Evolutionary conservation across 108 stramenopile genomes (phyloP).

Genomic region (Fragilaria radians): DNA sequence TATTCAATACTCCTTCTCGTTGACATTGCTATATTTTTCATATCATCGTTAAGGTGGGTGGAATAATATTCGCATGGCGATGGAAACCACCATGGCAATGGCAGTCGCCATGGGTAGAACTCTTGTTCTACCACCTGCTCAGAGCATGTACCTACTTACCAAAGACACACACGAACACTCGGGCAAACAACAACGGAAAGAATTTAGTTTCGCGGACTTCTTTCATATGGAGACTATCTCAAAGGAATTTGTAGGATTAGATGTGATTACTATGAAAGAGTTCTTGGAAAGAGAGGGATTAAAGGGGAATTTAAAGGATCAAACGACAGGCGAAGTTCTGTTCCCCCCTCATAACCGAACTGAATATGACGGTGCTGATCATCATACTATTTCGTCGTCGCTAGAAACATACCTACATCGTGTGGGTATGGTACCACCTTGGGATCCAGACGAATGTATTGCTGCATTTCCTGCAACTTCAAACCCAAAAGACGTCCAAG

Average conservation of each 20-base stretch:
- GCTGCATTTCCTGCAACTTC: constrained; percentile 71
- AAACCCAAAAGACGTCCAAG: constrained; percentile 42
- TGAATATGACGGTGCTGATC: constrained; percentile 59
- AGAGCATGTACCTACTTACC: constrained; percentile 44
- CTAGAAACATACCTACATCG: constrained; percentile 18
- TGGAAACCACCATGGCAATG: constrained; percentile 73
- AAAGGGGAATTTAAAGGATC: constrained; percentile 37
- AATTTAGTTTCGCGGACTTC: constrained; percentile 72
- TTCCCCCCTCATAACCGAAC: constrained; percentile 60
- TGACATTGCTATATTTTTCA: neutral
- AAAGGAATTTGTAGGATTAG: constrained; percentile 65
- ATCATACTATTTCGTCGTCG: constrained; percentile 22
- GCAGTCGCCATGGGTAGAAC: constrained; percentile 88
- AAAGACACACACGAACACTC: neutral
- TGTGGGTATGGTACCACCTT: constrained; percentile 44
- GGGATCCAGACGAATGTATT: constrained; percentile 61
- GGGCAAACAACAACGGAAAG: constrained; percentile 38
- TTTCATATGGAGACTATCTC: constrained; percentile 73
- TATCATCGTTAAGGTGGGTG: constrained; percentile 59
- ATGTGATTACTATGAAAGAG: constrained; percentile 80
- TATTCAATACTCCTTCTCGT: neutral
- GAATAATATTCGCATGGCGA: constrained; percentile 93
- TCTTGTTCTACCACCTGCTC: constrained; percentile 60
- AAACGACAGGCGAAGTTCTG: constrained; percentile 31
- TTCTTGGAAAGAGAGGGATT: constrained; percentile 66